Percentiles rank a stretch among this genome's conserved stretches.
Evolutionary conservation across 1,139 yeast species (phyloP).

Genomic region (Diutina sp.): DNA sequence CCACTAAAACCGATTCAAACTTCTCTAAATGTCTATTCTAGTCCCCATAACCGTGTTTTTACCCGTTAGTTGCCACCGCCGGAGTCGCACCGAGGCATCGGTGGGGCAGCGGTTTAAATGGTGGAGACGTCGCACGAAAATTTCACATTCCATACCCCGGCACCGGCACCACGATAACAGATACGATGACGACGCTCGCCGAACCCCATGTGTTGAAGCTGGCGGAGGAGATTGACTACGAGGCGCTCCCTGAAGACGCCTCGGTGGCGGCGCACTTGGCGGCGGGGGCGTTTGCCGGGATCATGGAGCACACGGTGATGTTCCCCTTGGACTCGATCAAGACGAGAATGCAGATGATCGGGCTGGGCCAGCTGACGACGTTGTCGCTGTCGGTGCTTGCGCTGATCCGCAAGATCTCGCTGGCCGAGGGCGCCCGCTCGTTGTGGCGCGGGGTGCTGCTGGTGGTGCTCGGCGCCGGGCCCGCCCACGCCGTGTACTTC

Average conservation of each 20-base stretch:
- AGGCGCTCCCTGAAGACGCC: conserved; percentile 82
- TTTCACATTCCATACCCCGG: neutral
- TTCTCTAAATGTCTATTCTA: neutral
- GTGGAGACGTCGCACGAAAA: neutral
- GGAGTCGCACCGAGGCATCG: neutral
- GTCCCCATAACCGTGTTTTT: neutral
- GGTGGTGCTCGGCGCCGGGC: conserved; percentile 96
- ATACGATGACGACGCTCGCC: conserved; percentile 5
- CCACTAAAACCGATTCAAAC: no score
- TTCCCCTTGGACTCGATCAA: conserved; percentile 91
- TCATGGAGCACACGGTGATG: conserved; percentile 97
- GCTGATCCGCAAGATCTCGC: conserved; percentile 61
- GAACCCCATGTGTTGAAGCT: conserved; percentile 10
- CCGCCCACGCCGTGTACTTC: conserved; percentile 96
- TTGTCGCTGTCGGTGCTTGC: conserved; percentile 26
- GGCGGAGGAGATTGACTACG: conserved; percentile 62
- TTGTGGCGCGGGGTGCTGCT: conserved; percentile 94
- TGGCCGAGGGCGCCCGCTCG: conserved; percentile 84
- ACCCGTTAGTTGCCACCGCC: neutral
- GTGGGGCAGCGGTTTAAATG: neutral
- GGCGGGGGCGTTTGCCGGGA: conserved; percentile 98
- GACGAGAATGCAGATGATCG: conserved; percentile 85
- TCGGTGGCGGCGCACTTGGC: conserved; percentile 67
- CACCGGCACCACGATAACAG: no score
- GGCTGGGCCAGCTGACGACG: conserved; percentile 4